Evolutionary conservation across 2,329 filamentous ascomycete genomes (phyloP), one percentile per base, ranked within the genome.

Genomic region (Helicocarpus griseus): DNA sequence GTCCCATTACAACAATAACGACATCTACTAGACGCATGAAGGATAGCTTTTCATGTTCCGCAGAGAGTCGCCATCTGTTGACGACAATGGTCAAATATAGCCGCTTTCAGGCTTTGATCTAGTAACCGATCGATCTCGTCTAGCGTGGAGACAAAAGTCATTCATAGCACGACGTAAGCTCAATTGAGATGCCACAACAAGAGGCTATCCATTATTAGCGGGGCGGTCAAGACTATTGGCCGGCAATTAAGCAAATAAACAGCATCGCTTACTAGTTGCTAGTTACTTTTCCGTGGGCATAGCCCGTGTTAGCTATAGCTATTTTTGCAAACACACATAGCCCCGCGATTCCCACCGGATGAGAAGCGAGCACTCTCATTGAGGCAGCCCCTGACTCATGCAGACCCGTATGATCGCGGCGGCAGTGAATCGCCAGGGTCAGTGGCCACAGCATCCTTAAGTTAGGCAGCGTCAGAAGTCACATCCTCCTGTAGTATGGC

Each of bases 231-330:
- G n/a, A n/a, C n/a, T n/a, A n/a, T n/a, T n/a, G n/a, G n/a, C n/a
- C n/a, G n/a, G n/a, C n/a, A n/a, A n/a, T n/a, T n/a, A n/a, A n/a
- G n/a, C n/a, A n/a, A n/a, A 31, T 46, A 28, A 35, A 43, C 39
- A 14, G 28, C 28, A 9, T 79, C 75, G 28, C 68, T 71, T 50
- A 79, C 77, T 58, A 77, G 75, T 61, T 79, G 77, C 76, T 76
- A 79, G 1, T 76, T 76, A 35, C 65, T 72, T 3, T 76, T 63
- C 28, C 70, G 62, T 7, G 63, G 60, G 71, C 72, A 75, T 0
- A 72, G 72, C 0, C 76, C 77, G 47, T 76, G 57, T 67, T 70
- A 78, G 0, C 77, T 77, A 54, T 77, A 80, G 58, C 75, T 78
- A 56, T 79, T 78, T 62, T 78, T 76, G 3, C 71, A 63, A 2